These are phyloP conservation scores for Metarhizium guizhouense DNA, from an alignment of 2,329 filamentous ascomycete species.

Conservation along the genomic window DNA sequence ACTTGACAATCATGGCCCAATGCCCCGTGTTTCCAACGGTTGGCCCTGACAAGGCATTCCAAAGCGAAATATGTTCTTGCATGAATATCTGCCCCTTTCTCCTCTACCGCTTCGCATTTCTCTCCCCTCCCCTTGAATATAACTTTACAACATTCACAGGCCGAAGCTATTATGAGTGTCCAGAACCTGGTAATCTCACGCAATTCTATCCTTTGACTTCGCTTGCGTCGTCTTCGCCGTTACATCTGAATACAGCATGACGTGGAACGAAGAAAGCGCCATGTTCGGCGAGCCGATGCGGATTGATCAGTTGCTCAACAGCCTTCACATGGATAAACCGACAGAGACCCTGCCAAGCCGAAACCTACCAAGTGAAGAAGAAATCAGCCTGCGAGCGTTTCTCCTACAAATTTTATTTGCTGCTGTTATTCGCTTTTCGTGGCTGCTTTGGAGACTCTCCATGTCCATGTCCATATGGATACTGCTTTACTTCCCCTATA, in stretches of 20 bases:
- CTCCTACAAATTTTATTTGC: neutral
- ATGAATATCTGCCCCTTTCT: neutral
- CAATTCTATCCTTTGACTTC: neutral
- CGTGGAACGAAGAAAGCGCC: neutral
- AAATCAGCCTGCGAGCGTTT: neutral
- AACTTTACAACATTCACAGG: no score
- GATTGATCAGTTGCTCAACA: neutral
- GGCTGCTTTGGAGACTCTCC: neutral
- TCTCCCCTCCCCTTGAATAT: neutral
- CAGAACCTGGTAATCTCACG: no score
- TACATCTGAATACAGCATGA: neutral
- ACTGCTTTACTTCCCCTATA: constrained; percentile 1
- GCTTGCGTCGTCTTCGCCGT: neutral
- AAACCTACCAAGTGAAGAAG: neutral
- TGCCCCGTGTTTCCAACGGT: neutral
- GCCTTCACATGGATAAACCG: neutral
- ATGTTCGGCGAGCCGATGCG: neutral
- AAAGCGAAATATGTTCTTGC: no score
- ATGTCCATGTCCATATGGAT: constrained; percentile 1
- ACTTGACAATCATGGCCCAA: neutral
- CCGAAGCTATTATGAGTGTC: no score
- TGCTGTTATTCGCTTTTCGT: neutral
- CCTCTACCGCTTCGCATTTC: neutral
- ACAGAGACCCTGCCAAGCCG: neutral
- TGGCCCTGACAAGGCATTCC: neutral